Evolutionary conservation across 2,329 filamentous ascomycete genomes (phyloP).

Genomic region (Colletotrichum coccodes): DNA sequence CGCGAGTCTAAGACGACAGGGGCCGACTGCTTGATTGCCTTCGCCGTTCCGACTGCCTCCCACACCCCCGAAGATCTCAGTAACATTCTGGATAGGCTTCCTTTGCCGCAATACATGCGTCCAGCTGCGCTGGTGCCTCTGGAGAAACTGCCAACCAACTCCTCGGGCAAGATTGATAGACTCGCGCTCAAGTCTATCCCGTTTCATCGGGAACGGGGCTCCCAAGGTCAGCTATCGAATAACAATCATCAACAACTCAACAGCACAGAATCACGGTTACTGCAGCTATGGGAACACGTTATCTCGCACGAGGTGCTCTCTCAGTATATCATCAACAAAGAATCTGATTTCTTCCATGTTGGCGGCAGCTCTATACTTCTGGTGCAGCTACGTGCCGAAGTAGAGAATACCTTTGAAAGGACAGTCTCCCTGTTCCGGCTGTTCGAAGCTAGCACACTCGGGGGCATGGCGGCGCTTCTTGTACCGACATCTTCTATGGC

Average conservation of each 20-base stretch:
- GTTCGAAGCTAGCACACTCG: constrained; percentile 48
- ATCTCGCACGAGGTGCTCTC: constrained; percentile 35
- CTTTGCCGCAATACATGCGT: constrained; percentile 47
- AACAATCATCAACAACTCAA: constrained; percentile 35
- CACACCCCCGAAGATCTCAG: not conserved
- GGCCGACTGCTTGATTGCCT: not conserved
- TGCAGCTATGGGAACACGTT: constrained; percentile 33
- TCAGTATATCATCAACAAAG: constrained; percentile 13
- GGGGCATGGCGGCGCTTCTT: constrained; percentile 51
- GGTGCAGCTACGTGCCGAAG: constrained; percentile 46
- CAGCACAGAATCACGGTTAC: constrained; percentile 9
- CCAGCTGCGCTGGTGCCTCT: constrained; percentile 42
- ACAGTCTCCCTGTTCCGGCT: constrained; percentile 46
- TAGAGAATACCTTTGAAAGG: constrained; percentile 45
- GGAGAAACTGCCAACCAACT: constrained; percentile 41
- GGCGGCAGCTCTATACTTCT: constrained; percentile 54
- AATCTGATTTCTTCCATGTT: constrained; percentile 51
- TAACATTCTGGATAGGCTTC: constrained; percentile 20
- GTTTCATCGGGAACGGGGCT: not conserved
- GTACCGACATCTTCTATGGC: too few species aligned
- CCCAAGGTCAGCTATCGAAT: not conserved
- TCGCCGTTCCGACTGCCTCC: not conserved
- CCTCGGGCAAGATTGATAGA: constrained; percentile 45
- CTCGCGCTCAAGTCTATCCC: constrained; percentile 32
- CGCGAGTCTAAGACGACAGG: not conserved